Conservation (phyloP, 495 filamentous ascomycete genomes). For the Opeltia flavorubescens region DNA sequence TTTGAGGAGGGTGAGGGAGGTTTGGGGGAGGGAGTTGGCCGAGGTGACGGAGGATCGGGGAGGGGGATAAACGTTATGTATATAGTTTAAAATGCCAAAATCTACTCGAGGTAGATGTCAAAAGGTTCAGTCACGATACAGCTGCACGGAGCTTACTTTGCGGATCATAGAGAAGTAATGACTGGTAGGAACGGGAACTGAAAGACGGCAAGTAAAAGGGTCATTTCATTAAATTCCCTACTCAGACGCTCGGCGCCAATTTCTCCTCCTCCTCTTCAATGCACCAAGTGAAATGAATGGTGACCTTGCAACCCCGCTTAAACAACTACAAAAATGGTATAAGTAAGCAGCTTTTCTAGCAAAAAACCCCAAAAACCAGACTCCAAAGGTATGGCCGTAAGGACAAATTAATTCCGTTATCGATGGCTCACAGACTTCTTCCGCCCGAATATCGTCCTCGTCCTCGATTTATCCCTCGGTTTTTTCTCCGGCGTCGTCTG, state of each 20-base stretch:
- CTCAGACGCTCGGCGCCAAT: no score
- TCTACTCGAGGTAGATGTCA: no score
- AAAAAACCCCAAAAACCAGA: neutral
- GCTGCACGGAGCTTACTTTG: no score
- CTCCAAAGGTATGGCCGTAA: neutral
- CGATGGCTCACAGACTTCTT: slow-evolving; percentile 32
- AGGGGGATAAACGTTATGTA: no score
- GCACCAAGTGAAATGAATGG: neutral
- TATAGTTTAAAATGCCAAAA: no score
- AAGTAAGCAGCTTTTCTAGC: neutral
- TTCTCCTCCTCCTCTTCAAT: no score
- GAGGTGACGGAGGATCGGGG: slow-evolving; percentile 22
- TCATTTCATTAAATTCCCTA: no score
- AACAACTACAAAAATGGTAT: slow-evolving; percentile 3
- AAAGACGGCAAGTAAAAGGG: no score
- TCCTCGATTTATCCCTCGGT: slow-evolving; percentile 46
- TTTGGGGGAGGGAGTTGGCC: slow-evolving; percentile 22
- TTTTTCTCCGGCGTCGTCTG: slow-evolving; percentile 39
- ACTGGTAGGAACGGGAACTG: no score
- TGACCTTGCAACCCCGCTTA: neutral
- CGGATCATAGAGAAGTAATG: no score
- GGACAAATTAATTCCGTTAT: neutral
- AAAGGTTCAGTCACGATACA: no score
- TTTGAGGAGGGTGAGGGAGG: slow-evolving; percentile 11
- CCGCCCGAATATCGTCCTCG: slow-evolving; percentile 51